Conservation (phyloP, 176 grass and related monocot species). For the Eragrostis nindensis region DNA sequence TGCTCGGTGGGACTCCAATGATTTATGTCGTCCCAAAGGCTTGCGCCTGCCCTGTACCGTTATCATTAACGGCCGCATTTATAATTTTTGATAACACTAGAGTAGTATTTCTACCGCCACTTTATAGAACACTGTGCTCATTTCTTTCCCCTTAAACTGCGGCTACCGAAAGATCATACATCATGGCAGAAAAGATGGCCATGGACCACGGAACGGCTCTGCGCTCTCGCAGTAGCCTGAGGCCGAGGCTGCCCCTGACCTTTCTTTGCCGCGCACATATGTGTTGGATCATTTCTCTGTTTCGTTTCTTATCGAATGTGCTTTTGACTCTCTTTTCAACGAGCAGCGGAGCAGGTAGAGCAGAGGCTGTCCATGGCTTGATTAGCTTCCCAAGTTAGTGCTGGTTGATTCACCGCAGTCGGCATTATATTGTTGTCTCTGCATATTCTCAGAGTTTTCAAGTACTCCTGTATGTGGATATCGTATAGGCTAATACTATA, state of each 20-base stretch:
- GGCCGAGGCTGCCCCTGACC: neutral
- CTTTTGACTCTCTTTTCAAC: constrained; percentile 13
- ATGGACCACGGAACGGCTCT: constrained; percentile 24
- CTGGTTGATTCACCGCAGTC: neutral
- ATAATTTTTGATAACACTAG: neutral
- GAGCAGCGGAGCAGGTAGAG: neutral
- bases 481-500: too few species aligned
- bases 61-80: constrained; percentile 2
- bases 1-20: neutral
- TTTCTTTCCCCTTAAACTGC: neutral
- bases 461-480: too few species aligned
- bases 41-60: neutral
- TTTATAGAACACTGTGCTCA: neutral
- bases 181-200: constrained; percentile 13
- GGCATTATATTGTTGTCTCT: too few species aligned
- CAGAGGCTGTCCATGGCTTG: neutral
- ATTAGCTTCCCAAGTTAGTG: neutral
- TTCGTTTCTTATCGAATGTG: constrained; percentile 18
- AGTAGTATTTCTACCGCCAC: neutral
- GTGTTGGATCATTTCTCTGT: neutral
- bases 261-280: too few species aligned
- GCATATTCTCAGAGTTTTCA: too few species aligned
- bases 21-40: constrained; percentile 31
- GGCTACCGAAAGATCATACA: constrained; percentile 8
- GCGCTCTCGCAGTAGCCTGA: neutral